Base-by-base conservation (phyloP, 2,329 filamentous ascomycete species). In the Trematosphaeria pertusa region DNA sequence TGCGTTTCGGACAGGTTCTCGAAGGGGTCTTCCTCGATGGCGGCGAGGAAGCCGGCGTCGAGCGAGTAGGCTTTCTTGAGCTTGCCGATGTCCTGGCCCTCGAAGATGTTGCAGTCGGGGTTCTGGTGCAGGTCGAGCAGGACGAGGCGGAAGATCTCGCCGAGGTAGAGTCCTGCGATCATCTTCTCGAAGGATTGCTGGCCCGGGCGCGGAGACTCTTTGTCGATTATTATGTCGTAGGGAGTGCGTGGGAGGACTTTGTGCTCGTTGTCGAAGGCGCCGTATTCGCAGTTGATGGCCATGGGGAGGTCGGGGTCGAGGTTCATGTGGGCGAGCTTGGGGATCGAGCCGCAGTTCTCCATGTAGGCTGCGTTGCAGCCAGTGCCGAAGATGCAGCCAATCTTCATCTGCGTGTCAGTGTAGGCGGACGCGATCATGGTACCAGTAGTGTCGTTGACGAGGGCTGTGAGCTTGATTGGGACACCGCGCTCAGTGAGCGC, bases 341-440 rank as follows among this genome's bases (percentile, higher is more conserved):
- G 93, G 56, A 99, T 91, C 10, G 87, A 89, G 56, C 91, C 91
- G 56, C 85, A 89, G 65, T 95, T 77, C 75, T 99, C 94, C 88
- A 99, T 96, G 78, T 99, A 99, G 30, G 94, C 94, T 31, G 93
- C 94, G 67, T 99, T 99, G 78, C 94, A 97, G 49, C 94, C 94
- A 10, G 94, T 99, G 62, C 94, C 94, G 65, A 99, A 99, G 69
- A 99, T 99, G 75, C 93, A 97, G 45, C 94, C 94, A 64, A 97
- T 94, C 76, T 86, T 91, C 84, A 97, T 95, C 60, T 87, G 85
- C 35, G 87, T 78, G 70, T 99, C 92, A n/a, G 93, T 97, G 76
- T 99, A 99, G 21, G 91, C 88, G 19, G 93, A 97, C 51, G 94
- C 94, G 65, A 99, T 96, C 64, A 99, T 79, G 22, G 94, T 99